A percentile compares a stretch with the other conserved stretches of the same genome.
Evolutionary conservation across 1,284 basidiomycete genomes (phyloP).

Genomic region (Ganoderma boninense): DNA sequence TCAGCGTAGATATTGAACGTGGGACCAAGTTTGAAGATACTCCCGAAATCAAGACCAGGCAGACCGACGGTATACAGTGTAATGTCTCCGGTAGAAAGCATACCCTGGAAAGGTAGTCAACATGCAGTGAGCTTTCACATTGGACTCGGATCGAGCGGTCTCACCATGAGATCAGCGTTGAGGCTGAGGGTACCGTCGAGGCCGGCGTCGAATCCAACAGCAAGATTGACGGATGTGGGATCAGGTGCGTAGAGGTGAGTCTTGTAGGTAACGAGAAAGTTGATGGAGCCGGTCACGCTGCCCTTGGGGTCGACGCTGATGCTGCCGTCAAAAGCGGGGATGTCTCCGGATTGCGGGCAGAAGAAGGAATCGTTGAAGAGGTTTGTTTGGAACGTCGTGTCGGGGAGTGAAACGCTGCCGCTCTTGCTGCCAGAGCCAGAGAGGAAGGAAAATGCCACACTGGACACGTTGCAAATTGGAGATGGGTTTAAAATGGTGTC

Average conservation of each 20-base stretch:
- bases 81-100: not conserved
- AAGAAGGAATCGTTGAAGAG: slow-evolving; percentile 1
- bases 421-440: not conserved
- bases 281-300: slow-evolving; percentile 11
- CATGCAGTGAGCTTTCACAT: not conserved
- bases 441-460: not conserved
- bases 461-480: not conserved
- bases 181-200: slow-evolving; percentile 3
- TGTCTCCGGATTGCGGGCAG: slow-evolving; percentile 10
- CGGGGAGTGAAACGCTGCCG: slow-evolving; percentile 2
- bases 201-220: slow-evolving; percentile 5
- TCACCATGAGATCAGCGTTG: not conserved
- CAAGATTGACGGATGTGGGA: not conserved
- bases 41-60: slow-evolving; percentile 11
- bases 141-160: not conserved
- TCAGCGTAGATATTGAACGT: slow-evolving; percentile 42
- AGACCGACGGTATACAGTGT: not conserved
- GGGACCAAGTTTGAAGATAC: slow-evolving; percentile 45
- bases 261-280: not conserved
- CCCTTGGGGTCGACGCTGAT: not conserved
- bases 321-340: not conserved
- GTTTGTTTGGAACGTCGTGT: not conserved
- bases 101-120: not conserved
- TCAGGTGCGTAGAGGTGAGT: not conserved
- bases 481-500: not conserved